A percentile compares a stretch with the other conserved stretches of the same genome.
phyloP scores from a whole-genome alignment of 495 filamentous ascomycete species.

The Cercophora samala region DNA sequence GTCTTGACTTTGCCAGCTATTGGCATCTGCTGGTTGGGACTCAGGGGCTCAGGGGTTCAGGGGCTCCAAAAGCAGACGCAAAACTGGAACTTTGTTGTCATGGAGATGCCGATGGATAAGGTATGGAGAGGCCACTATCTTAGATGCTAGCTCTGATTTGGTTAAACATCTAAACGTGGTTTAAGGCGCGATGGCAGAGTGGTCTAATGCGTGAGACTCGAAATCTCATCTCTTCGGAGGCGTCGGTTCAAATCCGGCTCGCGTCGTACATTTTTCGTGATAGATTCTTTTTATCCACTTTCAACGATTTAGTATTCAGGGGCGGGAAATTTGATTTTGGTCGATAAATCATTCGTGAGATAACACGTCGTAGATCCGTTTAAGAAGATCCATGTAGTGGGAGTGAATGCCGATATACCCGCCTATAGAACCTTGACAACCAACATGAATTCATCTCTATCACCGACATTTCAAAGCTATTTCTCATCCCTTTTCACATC shows the following conservation, averaged over 20 bases:
- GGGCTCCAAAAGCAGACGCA: too few relatives aligned
- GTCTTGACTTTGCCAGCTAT: neutral
- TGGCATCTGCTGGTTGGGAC: neutral
- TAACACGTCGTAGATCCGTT: too few relatives aligned
- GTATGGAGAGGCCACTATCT: neutral
- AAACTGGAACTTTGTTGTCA: too few relatives aligned
- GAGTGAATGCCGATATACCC: too few relatives aligned
- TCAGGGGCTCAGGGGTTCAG: neutral
- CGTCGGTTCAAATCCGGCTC: neutral
- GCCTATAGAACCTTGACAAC: too few relatives aligned
- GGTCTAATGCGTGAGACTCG: neutral
- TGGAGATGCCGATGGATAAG: too few relatives aligned
- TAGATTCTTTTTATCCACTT: too few relatives aligned
- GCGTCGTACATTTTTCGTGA: neutral
- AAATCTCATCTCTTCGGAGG: neutral
- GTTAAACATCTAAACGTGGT: neutral
- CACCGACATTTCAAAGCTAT: neutral
- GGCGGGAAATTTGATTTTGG: too few relatives aligned
- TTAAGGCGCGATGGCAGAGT: neutral
- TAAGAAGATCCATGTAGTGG: too few relatives aligned
- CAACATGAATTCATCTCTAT: too few relatives aligned
- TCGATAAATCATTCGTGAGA: too few relatives aligned
- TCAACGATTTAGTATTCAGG: too few relatives aligned
- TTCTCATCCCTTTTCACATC: neutral
- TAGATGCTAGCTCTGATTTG: neutral